A percentile compares a stretch with the other conserved stretches of the same genome.
These are phyloP conservation scores for Pythium aquatile DNA, from an alignment of 352 stramenopile species.

Conservation along the genomic window DNA sequence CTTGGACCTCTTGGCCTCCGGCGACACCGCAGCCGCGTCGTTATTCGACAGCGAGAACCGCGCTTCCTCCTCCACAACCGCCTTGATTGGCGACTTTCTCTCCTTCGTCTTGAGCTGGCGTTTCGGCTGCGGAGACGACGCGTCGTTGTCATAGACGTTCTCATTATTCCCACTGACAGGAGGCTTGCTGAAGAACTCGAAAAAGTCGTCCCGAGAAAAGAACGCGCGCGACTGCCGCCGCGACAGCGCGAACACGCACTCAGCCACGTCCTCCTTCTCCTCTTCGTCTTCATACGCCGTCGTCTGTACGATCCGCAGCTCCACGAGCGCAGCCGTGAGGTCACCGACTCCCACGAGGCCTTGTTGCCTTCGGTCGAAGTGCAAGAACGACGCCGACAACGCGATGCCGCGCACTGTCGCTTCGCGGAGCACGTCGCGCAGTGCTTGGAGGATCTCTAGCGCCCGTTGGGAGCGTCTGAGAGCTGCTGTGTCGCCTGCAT, in stretches of 20 bases:
- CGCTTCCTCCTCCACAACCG: not conserved
- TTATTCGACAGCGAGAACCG: conserved; percentile 27
- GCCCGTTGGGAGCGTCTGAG: not conserved
- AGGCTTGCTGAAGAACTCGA: conserved; percentile 34
- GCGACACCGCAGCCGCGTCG: conserved; percentile 12
- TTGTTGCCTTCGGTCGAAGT: conserved; percentile 52
- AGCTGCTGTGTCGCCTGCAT: too few relatives aligned
- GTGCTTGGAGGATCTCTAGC: conserved; percentile 31
- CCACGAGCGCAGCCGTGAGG: conserved; percentile 49
- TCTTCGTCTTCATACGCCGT: conserved; percentile 19
- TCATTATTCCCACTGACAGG: conserved; percentile 7
- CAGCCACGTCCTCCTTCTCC: conserved; percentile 38
- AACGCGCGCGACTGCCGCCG: conserved; percentile 39
- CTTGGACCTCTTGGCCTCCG: conserved; percentile 10
- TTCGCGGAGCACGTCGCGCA: conserved; percentile 48
- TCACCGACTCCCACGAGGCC: conserved; percentile 49
- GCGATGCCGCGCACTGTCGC: conserved; percentile 47
- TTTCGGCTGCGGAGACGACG: not conserved
- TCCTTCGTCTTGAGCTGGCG: not conserved
- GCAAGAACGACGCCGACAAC: conserved; percentile 47
- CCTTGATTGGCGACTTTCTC: not conserved
- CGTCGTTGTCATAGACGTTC: conserved; percentile 16
- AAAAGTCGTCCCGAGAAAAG: conserved; percentile 60
- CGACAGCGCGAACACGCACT: conserved; percentile 44
- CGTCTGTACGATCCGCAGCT: conserved; percentile 31